Conservation (phyloP, 2,329 filamentous ascomycete species). For the Talaromyces sp. region DNA sequence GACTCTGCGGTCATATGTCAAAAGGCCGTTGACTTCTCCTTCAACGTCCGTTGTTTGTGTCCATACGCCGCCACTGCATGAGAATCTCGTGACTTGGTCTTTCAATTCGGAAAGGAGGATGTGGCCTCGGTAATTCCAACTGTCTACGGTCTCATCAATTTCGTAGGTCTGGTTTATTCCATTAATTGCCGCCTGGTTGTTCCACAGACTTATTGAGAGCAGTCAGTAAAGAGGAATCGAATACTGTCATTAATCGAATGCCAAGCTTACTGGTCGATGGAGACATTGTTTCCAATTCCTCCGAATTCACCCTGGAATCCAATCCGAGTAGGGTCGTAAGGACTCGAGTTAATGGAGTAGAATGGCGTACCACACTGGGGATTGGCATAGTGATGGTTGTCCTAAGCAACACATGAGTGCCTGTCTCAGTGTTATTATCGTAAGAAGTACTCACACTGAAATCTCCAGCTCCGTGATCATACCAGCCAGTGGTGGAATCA, state of each 20-base stretch:
- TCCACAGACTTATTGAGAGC: slow-evolving; percentile 29
- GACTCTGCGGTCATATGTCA: slow-evolving; percentile 58
- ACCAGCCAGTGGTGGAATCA: slow-evolving; percentile 60
- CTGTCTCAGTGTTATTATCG: not conserved
- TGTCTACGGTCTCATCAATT: slow-evolving; percentile 51
- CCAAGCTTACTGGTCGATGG: slow-evolving; percentile 51
- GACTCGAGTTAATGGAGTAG: slow-evolving; percentile 53
- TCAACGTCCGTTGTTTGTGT: slow-evolving; percentile 72
- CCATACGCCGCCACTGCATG: slow-evolving; percentile 64
- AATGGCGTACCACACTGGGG: slow-evolving; percentile 67
- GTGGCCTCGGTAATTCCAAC: slow-evolving; percentile 63
- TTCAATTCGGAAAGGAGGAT: slow-evolving; percentile 43
- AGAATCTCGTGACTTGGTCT: slow-evolving; percentile 49
- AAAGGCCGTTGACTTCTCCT: slow-evolving; percentile 66
- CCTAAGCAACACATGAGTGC: slow-evolving; percentile 27
- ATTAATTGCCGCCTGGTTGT: slow-evolving; percentile 54
- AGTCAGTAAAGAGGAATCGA: not conserved
- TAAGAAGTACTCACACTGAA: slow-evolving; percentile 36
- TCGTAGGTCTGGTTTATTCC: slow-evolving; percentile 64
- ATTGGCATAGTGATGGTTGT: slow-evolving; percentile 68
- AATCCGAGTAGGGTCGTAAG: slow-evolving; percentile 56
- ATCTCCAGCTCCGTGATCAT: slow-evolving; percentile 63
- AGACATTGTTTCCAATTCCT: slow-evolving; percentile 61
- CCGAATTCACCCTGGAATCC: slow-evolving; percentile 68
- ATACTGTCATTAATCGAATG: slow-evolving; percentile 30